phyloP scores from a whole-genome alignment of 805 yeast genomes.

The Saturnispora ahearnii region DNA sequence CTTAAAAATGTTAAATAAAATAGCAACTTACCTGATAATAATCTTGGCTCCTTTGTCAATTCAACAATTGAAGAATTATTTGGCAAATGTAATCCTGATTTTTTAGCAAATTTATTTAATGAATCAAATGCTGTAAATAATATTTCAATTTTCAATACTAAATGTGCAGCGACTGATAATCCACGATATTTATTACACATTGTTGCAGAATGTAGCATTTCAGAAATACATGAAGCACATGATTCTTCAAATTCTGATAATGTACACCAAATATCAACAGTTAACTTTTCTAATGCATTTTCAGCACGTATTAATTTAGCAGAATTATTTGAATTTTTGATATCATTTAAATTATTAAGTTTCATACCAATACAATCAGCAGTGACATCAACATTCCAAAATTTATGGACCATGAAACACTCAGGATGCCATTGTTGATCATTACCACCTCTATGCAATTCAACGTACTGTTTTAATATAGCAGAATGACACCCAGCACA shows the following conservation, averaged over 20 bases:
- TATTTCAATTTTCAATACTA: conserved; percentile 66
- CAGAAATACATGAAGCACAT: conserved; percentile 81
- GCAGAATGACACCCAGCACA: conserved; percentile 93
- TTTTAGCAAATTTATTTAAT: conserved; percentile 20
- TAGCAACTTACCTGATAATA: conserved; percentile 82
- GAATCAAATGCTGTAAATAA: conserved; percentile 68
- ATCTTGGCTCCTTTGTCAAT: conserved; percentile 62
- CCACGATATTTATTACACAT: conserved; percentile 63
- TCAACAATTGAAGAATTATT: conserved; percentile 2
- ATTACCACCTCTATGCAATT: conserved; percentile 80
- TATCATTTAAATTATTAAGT: conserved; percentile 18
- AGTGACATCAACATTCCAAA: conserved; percentile 83
- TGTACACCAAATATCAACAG: conserved; percentile 71
- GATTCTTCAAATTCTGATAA: conserved; percentile 85
- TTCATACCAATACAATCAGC: conserved; percentile 47
- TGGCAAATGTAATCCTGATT: conserved; percentile 12
- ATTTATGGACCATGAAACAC: conserved; percentile 94
- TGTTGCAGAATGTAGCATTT: conserved; percentile 81
- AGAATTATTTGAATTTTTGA: conserved; percentile 37
- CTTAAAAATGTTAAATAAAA: conserved; percentile 77
- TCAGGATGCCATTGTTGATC: conserved; percentile 99
- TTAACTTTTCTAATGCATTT: conserved; percentile 47
- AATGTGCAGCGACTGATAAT: conserved; percentile 55
- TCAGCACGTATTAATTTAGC: conserved; percentile 49
- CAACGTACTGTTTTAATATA: conserved; percentile 89